Base-by-base conservation (phyloP, 73 alveolate genomes). In the Stentor coeruleus region DNA sequence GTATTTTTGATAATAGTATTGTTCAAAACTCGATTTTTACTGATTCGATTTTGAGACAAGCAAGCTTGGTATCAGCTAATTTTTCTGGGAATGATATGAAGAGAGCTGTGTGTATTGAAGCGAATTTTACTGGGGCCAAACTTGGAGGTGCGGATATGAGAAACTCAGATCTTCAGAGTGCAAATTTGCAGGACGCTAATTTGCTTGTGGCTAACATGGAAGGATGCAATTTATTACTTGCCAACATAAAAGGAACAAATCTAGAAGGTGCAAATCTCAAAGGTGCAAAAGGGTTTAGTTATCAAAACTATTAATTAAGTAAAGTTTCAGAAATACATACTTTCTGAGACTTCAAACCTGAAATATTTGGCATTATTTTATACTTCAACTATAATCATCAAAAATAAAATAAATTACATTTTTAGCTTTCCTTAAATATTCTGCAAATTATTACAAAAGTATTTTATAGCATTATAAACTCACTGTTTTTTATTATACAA, bases 271-370 rank as follows among this genome's bases (percentile, higher is more conserved):
- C 95, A 2, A 89, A 86, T 82, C 30, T 85, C n/a, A 77, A 84
- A n/a, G 80, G 77, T 36, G 82, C 76, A 11, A 89, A 88, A 86
- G 92, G 95, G n/a, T n/a, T n/a, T n/a, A n/a, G n/a, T n/a, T n/a
- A n/a, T n/a, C n/a, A n/a, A n/a, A n/a, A n/a, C n/a, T n/a, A n/a
- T n/a, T n/a, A n/a, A n/a, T n/a, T n/a, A n/a, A n/a, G n/a, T n/a
- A n/a, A n/a, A n/a, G n/a, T n/a, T n/a, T n/a, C n/a, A n/a, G n/a
- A n/a, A n/a, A n/a, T n/a, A n/a, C n/a, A n/a, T n/a, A n/a, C n/a
- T n/a, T n/a, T n/a, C n/a, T n/a, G n/a, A n/a, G n/a, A n/a, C n/a
- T n/a, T n/a, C n/a, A n/a, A n/a, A n/a, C n/a, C n/a, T n/a, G n/a
- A n/a, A n/a, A n/a, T n/a, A n/a, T n/a, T n/a, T n/a, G n/a, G n/a